Base-by-base conservation (phyloP, 179 eudicot species). In the Patellifolia procumbens region DNA sequence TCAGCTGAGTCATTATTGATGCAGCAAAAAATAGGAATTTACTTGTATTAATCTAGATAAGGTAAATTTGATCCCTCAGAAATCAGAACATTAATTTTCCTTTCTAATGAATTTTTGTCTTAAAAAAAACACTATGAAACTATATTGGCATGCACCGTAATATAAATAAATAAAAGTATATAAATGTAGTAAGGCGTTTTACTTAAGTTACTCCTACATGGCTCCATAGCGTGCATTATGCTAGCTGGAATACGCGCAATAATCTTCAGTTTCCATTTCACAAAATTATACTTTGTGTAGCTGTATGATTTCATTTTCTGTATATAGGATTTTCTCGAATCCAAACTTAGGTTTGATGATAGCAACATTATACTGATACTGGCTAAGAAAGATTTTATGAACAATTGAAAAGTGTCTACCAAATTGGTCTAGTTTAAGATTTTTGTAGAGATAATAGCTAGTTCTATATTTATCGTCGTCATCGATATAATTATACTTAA, bases 221-320 rank as follows among this genome's bases (percentile, higher is more conserved):
- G 5, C 72, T n/a, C 13, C 13, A 26, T 16, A 1, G 34, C 35
- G 46, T 22, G 58, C 58, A 49, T 48, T 65, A 49, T 28, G 35
- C 73, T 26, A 69, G 73, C 58, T 46, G 73, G 73, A 46, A 69
- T 69, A 49, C 22, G 39, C 56, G 39, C 6, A 31, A 46, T 3
- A 69, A 66, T 37, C 29, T 42, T 42, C 29, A 66, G 17, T 39
- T 66, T 66, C 51, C 31, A 20, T 66, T 42, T 39, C n/a, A 10
- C 45, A 34, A 3, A n/a, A 0, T 4, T 26, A 22, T n/a, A n/a
- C n/a, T n/a, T n/a, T 46, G 24, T 68, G 60, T 3, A 55, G 12
- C 28, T 7, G 22, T 37, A 37, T 37, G 42, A 37, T 37, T 37
- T 37, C 42, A 37, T 37, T 5, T 37, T 2, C n/a, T n/a, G n/a